A percentile compares a stretch with the other conserved stretches of the same genome.
Evolutionary conservation across 192 early-diverging fungal genomes (phyloP).

Genomic region (Backusella psychrophila): DNA sequence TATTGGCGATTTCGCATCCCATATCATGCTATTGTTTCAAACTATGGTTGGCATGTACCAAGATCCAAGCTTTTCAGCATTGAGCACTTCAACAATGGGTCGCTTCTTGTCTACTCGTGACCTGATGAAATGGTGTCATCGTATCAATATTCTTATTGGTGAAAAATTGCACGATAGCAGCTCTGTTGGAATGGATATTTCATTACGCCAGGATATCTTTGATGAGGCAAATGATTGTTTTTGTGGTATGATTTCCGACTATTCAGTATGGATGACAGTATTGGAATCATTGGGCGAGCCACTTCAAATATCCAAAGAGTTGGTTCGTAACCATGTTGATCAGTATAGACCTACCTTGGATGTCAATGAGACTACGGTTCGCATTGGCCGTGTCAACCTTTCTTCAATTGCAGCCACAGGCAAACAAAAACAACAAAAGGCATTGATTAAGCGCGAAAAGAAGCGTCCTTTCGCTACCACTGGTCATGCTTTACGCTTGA

Average conservation of each 20-base stretch:
- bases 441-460: conserved; percentile 30
- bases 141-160: conserved; percentile 56
- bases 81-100: conserved; percentile 43
- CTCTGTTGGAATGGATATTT: conserved; percentile 33
- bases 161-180: conserved; percentile 15
- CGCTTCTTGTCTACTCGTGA: conserved; percentile 79
- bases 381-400: conserved; percentile 58
- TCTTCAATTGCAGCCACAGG: conserved; percentile 33
- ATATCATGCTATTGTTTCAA: conserved; percentile 57
- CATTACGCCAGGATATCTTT: conserved; percentile 66
- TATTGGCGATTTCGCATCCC: conserved; percentile 47
- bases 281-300: conserved; percentile 63
- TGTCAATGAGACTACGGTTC: conserved; percentile 35
- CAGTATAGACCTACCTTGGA: conserved; percentile 64
- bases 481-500: conserved; percentile 68
- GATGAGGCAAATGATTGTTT: conserved; percentile 89
- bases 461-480: conserved; percentile 84
- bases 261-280: conserved; percentile 59
- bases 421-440: conserved; percentile 26
- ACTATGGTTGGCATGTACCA: conserved; percentile 47
- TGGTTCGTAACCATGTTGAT: conserved; percentile 69
- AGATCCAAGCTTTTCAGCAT: conserved; percentile 41
- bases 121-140: conserved; percentile 87
- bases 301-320: conserved; percentile 64
- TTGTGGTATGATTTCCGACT: conserved; percentile 74